Evolutionary conservation across 306 rosid species (phyloP).

Genomic region (Quercus alba): DNA sequence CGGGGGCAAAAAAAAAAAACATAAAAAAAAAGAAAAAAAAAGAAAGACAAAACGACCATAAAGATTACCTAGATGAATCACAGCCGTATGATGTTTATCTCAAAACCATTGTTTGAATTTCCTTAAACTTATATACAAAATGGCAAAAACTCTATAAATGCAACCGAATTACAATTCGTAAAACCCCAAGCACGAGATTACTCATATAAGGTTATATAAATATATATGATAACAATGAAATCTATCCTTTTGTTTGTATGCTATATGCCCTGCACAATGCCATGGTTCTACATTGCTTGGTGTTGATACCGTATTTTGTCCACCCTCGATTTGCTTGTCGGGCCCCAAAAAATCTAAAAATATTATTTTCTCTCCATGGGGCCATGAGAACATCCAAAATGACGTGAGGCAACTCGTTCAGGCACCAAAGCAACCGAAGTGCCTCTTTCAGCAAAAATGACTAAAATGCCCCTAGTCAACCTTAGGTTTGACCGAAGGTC

Average conservation of each 20-base stretch:
- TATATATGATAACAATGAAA: neutral
- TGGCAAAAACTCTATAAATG: neutral
- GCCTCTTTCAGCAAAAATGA: too few relatives aligned
- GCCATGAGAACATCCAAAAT: too few relatives aligned
- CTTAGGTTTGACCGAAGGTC: too few relatives aligned
- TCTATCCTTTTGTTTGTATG: neutral
- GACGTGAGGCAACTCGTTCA: too few relatives aligned
- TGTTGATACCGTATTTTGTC: too few relatives aligned
- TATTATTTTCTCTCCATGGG: too few relatives aligned
- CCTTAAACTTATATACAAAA: neutral
- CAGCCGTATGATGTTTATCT: neutral
- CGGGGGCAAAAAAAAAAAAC: too few relatives aligned
- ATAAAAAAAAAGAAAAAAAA: neutral
- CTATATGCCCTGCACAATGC: neutral
- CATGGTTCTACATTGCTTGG: too few relatives aligned
- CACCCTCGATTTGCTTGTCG: fast-evolving
- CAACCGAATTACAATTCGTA: neutral
- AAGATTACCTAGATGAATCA: neutral
- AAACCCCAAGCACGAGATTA: too few relatives aligned
- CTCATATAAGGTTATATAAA: neutral
- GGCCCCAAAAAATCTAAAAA: too few relatives aligned
- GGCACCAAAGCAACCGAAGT: fast-evolving
- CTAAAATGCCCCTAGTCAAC: too few relatives aligned
- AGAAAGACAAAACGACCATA: neutral
- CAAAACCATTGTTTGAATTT: neutral